Evolutionary conservation across 2,329 filamentous ascomycete species (phyloP).

Genomic region (Emmonsiellopsis sp.): DNA sequence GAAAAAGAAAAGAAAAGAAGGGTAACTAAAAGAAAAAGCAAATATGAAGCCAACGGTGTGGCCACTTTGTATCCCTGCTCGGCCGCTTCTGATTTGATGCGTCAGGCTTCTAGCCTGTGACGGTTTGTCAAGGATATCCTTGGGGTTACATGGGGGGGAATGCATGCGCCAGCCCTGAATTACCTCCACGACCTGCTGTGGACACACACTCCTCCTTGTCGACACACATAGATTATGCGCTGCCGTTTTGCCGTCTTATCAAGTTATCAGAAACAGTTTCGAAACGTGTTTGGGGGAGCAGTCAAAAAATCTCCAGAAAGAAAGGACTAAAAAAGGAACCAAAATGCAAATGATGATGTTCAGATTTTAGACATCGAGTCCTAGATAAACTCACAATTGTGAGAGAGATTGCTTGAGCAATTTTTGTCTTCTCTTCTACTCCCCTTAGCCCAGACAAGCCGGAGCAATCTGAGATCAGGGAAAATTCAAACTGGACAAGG

Average conservation of each 20-base stretch:
- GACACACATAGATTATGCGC: neutral
- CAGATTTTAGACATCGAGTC: too few species aligned
- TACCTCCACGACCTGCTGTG: too few species aligned
- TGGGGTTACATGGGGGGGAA: neutral
- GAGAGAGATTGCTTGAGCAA: too few species aligned
- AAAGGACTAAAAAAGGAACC: too few species aligned
- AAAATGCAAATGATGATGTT: too few species aligned
- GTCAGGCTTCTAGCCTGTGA: neutral
- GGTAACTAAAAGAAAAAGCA: neutral
- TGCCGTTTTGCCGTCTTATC: neutral
- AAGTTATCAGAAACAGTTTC: neutral
- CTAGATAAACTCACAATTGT: too few species aligned
- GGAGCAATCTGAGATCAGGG: too few species aligned
- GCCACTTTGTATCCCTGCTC: neutral
- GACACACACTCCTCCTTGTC: too few species aligned
- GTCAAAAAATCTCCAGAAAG: neutral
- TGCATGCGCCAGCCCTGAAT: too few species aligned
- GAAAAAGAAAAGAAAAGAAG: neutral
- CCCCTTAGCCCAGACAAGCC: too few species aligned
- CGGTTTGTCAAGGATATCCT: neutral
- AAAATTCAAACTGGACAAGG: too few species aligned
- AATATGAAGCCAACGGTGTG: neutral
- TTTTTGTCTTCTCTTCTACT: too few species aligned
- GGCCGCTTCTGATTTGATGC: neutral
- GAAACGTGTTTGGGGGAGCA: neutral